These are phyloP conservation scores for Kazachstania martiniae DNA, from an alignment of 805 yeast genomes.

Conservation along the genomic window DNA sequence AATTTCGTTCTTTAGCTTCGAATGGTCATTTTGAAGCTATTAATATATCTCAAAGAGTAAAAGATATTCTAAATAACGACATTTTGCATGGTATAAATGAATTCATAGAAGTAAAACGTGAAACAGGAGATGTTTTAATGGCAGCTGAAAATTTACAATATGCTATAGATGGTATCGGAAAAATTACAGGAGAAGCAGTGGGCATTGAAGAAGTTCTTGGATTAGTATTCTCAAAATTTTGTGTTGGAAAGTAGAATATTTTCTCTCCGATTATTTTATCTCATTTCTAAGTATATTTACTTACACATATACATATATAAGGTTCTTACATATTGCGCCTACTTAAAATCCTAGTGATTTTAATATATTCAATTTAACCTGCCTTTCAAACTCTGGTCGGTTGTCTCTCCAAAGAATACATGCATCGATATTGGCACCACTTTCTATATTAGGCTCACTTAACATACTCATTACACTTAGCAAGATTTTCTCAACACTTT, in stretches of 20 bases:
- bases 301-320: too few relatives aligned
- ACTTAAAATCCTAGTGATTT: slow-evolving; percentile 56
- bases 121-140: slow-evolving; percentile 57
- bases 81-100: slow-evolving; percentile 66
- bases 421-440: slow-evolving; percentile 83
- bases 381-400: slow-evolving; percentile 51
- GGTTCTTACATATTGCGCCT: not conserved
- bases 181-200: slow-evolving; percentile 79
- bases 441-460: slow-evolving; percentile 92
- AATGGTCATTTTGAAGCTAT: slow-evolving; percentile 53
- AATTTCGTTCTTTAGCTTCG: slow-evolving; percentile 39
- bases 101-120: slow-evolving; percentile 38
- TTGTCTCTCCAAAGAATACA: slow-evolving; percentile 85
- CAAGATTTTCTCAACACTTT: slow-evolving; percentile 92
- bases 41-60: slow-evolving; percentile 62
- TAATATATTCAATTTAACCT: slow-evolving; percentile 57
- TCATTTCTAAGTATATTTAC: too few relatives aligned
- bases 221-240: slow-evolving; percentile 82
- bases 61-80: slow-evolving; percentile 64
- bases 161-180: slow-evolving; percentile 81
- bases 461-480: slow-evolving; percentile 91
- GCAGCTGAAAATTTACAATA: slow-evolving; percentile 67
- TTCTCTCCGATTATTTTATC: too few relatives aligned
- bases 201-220: slow-evolving; percentile 88
- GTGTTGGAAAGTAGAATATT: slow-evolving; percentile 68